Conservation (phyloP, 345 rosid genomes). For the Moringa oleifera region DNA sequence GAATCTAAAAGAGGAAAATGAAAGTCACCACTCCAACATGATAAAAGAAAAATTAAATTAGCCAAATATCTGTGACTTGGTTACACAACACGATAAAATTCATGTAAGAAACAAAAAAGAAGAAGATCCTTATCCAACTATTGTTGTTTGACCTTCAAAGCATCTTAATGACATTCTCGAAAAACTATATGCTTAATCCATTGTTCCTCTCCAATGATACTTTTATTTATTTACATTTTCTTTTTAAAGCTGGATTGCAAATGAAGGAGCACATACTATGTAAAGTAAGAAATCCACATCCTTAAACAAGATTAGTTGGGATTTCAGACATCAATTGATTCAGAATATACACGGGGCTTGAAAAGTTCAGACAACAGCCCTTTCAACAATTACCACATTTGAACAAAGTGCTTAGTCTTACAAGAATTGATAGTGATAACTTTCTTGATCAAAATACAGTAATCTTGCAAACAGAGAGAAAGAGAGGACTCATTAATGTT, state of each 20-base stretch:
- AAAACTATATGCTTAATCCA: background rate
- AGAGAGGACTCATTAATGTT: background rate
- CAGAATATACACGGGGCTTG: background rate
- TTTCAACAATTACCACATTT: background rate
- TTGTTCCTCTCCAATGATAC: background rate
- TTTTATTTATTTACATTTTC: too few relatives aligned
- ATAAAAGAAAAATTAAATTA: too few relatives aligned
- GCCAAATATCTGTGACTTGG: background rate
- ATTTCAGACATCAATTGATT: too few relatives aligned
- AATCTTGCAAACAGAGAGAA: background rate
- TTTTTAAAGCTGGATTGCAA: too few relatives aligned
- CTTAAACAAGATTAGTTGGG: too few relatives aligned
- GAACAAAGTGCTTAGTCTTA: background rate
- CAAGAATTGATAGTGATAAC: slow-evolving; percentile 3
- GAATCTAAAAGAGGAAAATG: too few relatives aligned
- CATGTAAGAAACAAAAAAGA: too few relatives aligned
- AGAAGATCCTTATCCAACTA: too few relatives aligned
- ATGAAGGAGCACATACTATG: background rate
- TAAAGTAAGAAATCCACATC: too few relatives aligned
- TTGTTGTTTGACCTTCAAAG: background rate
- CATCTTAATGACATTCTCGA: background rate
- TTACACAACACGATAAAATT: too few relatives aligned
- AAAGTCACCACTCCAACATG: too few relatives aligned
- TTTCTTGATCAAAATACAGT: background rate
- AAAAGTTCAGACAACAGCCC: background rate